phyloP scores from a whole-genome alignment of 163 green algal species.

The Scenedesmus sp. region DNA sequence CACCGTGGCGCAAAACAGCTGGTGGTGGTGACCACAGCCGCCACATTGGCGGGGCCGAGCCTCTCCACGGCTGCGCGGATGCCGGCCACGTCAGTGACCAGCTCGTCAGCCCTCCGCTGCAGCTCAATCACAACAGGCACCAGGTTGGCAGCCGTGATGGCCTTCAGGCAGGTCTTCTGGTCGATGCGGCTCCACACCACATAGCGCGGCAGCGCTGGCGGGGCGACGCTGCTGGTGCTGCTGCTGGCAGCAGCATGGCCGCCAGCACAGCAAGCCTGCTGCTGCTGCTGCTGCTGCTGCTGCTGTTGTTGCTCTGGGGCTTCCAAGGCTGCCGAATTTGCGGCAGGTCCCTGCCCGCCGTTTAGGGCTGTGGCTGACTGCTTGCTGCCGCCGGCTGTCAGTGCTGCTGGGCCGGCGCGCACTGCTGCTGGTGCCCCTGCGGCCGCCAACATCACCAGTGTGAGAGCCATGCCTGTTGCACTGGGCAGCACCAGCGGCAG shows the following conservation, averaged over 20 bases:
- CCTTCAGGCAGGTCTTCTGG: conserved; percentile 99
- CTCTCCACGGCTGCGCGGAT: conserved; percentile 72
- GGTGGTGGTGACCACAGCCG: conserved; percentile 90
- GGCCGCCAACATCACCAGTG: conserved; percentile 65
- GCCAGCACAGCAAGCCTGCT: background rate
- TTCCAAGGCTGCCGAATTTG: background rate
- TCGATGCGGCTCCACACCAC: conserved; percentile 97
- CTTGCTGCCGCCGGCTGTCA: background rate
- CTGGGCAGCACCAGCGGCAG: conserved; percentile 85
- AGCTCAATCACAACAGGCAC: conserved; percentile 84
- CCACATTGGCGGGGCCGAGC: conserved; percentile 74
- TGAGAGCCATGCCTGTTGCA: conserved; percentile 95
- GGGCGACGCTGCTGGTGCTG: background rate
- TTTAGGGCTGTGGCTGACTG: background rate
- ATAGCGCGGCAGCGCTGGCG: conserved; percentile 57
- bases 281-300: conserved; percentile 20
- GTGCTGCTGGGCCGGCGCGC: background rate
- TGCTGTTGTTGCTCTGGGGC: conserved; percentile 28
- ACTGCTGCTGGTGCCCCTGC: background rate
- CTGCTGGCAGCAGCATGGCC: conserved; percentile 2
- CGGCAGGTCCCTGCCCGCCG: background rate
- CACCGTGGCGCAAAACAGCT: conserved; percentile 96
- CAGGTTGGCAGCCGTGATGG: conserved; percentile 82
- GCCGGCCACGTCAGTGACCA: conserved; percentile 85
- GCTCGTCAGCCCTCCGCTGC: conserved; percentile 78